Conservation (phyloP, 495 filamentous ascomycete genomes). For the Hyaloscypha finlandica region DNA sequence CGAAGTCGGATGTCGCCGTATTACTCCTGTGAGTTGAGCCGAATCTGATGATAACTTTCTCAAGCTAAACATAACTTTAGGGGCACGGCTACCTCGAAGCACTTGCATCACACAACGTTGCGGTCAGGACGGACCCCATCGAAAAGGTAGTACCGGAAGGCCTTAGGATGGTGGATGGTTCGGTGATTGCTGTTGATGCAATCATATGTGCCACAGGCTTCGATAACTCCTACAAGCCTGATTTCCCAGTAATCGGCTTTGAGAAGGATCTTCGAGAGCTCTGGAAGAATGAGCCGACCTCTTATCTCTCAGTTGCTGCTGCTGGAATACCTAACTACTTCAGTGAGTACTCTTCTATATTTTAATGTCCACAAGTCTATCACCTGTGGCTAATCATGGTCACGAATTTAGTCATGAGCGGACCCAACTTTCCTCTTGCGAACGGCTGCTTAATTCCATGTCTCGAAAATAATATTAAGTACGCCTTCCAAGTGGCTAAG, state of each 20-base stretch:
- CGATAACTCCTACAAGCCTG: constrained; percentile 52
- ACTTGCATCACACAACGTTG: constrained; percentile 54
- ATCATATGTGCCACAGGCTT: constrained; percentile 63
- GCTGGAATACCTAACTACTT: constrained; percentile 61
- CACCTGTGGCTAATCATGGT: no score
- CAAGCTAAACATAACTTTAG: no score
- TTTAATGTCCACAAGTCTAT: no score
- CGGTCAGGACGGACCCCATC: constrained; percentile 50
- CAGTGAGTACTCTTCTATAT: no score
- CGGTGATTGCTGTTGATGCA: constrained; percentile 47
- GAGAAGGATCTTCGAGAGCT: constrained; percentile 46
- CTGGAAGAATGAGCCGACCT: constrained; percentile 49
- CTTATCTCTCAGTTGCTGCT: constrained; percentile 56
- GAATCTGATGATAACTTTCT: no score
- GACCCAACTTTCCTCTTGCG: constrained; percentile 35
- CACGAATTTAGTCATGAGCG: no score
- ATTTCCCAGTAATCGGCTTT: constrained; percentile 52
- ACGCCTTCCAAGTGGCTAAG: no score
- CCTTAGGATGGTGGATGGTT: constrained; percentile 47
- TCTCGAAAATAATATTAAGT: no score
- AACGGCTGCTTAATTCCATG: constrained; percentile 49
- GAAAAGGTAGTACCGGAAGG: constrained; percentile 49
- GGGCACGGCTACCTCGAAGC: constrained; percentile 67
- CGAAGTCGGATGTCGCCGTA: constrained; percentile 62
- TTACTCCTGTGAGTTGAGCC: no score